These are phyloP conservation scores for Dactylellina drechsleri DNA, from an alignment of 2,329 filamentous ascomycete genomes.

Conservation along the genomic window DNA sequence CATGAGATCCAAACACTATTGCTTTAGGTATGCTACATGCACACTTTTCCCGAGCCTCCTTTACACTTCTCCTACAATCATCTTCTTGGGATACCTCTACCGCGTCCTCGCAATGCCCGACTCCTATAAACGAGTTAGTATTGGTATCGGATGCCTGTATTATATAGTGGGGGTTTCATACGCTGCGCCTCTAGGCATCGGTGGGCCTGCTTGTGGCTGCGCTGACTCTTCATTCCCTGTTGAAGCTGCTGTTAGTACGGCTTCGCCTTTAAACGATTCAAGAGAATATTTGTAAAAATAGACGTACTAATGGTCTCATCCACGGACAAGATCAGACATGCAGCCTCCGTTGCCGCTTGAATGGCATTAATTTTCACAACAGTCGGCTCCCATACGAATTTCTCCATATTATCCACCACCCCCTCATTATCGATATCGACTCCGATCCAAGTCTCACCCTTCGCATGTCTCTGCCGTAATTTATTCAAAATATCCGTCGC, in stretches of 20 bases:
- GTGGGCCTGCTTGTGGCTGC: conserved; percentile 76
- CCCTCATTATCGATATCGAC: conserved; percentile 95
- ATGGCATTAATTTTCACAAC: conserved; percentile 97
- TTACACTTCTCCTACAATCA: conserved; percentile 61
- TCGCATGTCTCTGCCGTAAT: conserved; percentile 93
- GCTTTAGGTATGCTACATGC: neutral
- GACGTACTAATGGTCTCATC: conserved; percentile 91
- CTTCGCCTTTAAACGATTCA: neutral
- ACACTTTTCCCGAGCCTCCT: neutral
- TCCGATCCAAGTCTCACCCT: conserved; percentile 91
- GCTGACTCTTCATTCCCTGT: conserved; percentile 89
- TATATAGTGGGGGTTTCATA: conserved; percentile 28
- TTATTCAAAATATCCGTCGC: conserved; percentile 98
- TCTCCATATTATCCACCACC: conserved; percentile 91
- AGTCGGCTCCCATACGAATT: conserved; percentile 96
- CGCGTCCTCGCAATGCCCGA: conserved; percentile 80
- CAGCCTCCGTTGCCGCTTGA: conserved; percentile 93
- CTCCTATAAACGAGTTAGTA: conserved; percentile 59
- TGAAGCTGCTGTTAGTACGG: conserved; percentile 34
- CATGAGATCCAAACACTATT: conserved; percentile 24
- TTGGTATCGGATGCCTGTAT: conserved; percentile 68
- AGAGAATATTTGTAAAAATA: conserved; percentile 4
- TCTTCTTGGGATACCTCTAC: conserved; percentile 88
- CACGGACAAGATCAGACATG: conserved; percentile 92
- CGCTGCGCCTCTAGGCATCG: conserved; percentile 65